phyloP scores from a whole-genome alignment of 805 yeast genomes.

The Vanderwaltozyma polyspora region DNA sequence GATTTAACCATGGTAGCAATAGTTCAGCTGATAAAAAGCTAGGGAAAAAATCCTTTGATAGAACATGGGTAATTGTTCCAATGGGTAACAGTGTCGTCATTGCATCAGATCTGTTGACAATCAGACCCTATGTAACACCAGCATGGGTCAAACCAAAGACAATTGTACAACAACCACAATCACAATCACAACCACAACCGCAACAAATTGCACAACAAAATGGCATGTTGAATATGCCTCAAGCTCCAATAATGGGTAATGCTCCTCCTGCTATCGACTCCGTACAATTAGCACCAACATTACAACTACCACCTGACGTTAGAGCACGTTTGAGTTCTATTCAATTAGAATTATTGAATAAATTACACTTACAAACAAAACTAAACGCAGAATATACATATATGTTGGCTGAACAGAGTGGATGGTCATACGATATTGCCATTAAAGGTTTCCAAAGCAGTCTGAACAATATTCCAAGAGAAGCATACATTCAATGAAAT shows the following conservation, averaged over 20 bases:
- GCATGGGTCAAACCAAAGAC: slow-evolving; percentile 38
- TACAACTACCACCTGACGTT: slow-evolving; percentile 47
- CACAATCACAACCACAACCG: no score
- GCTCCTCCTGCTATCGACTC: no score
- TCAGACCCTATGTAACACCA: slow-evolving; percentile 50
- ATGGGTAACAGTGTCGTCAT: slow-evolving; percentile 60
- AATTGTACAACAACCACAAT: no score
- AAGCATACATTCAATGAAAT: slow-evolving; percentile 34
- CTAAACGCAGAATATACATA: slow-evolving; percentile 69
- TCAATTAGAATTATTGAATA: slow-evolving; percentile 56
- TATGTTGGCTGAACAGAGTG: slow-evolving; percentile 79
- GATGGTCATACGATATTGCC: slow-evolving; percentile 69
- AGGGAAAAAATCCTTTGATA: slow-evolving; percentile 68
- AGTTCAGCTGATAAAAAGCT: slow-evolving; percentile 28
- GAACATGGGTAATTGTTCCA: slow-evolving; percentile 67
- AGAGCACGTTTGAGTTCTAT: slow-evolving; percentile 35
- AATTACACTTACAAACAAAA: slow-evolving; percentile 59
- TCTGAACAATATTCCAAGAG: slow-evolving; percentile 45
- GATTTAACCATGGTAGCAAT: slow-evolving; percentile 24
- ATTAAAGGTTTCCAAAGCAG: slow-evolving; percentile 60
- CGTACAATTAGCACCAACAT: slow-evolving; percentile 17
- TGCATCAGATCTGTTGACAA: slow-evolving; percentile 70
- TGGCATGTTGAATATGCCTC: not conserved
- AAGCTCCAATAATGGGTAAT: not conserved
- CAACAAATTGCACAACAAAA: slow-evolving; percentile 1